Conservation (phyloP, 441 rosid genomes). For the Kokia cookei region DNA sequence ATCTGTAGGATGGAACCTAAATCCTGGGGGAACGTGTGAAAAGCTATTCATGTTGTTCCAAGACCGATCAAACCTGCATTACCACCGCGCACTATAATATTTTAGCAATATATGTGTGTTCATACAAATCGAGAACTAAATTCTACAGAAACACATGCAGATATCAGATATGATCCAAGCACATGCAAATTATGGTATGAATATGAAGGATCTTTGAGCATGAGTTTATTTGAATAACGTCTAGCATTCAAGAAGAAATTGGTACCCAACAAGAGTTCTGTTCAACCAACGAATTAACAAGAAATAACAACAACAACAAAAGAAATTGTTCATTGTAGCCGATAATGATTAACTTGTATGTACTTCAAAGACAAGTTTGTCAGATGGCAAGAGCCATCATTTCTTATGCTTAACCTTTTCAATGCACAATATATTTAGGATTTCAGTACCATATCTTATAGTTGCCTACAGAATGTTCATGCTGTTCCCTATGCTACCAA, state of each 20-base stretch:
- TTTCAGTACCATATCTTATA: neutral
- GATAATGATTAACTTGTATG: constrained; percentile 2
- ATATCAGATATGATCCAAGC: too few relatives aligned
- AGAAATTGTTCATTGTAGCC: neutral
- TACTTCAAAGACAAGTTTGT: constrained; percentile 13
- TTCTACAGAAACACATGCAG: too few relatives aligned
- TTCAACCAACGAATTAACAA: neutral
- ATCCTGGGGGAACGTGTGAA: constrained; percentile 95
- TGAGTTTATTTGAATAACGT: too few relatives aligned
- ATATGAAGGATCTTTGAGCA: too few relatives aligned
- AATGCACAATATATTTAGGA: neutral
- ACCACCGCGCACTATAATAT: neutral
- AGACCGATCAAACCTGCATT: constrained; percentile 26
- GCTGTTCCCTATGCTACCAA: neutral
- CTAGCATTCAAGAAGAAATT: too few relatives aligned
- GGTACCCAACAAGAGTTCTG: neutral
- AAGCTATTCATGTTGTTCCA: constrained; percentile 59
- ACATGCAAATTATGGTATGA: too few relatives aligned
- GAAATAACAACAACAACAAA: neutral
- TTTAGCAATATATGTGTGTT: neutral
- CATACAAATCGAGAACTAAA: too few relatives aligned
- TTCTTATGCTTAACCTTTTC: neutral
- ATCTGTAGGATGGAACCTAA: constrained; percentile 95
- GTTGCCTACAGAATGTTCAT: neutral
- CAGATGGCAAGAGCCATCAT: neutral